Conservation (phyloP, 805 yeast genomes). For the Yarrowia bubula region DNA sequence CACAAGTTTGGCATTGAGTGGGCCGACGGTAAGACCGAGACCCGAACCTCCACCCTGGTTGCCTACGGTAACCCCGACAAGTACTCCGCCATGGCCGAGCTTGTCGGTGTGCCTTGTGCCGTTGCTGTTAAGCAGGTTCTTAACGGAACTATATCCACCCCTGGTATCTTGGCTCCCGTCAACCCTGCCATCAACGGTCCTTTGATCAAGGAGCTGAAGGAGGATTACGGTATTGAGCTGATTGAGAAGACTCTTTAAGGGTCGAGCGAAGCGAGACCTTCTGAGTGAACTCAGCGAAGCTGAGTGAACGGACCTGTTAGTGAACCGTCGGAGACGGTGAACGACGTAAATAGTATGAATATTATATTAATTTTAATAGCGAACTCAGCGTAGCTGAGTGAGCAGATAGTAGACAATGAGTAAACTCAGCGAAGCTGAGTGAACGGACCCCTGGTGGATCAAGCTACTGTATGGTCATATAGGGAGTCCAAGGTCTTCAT, state of each 20-base stretch:
- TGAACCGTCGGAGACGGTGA: not conserved
- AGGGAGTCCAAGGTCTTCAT: too few species aligned
- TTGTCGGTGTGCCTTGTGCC: conserved; percentile 98
- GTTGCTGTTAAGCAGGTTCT: conserved; percentile 87
- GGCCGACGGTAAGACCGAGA: conserved; percentile 88
- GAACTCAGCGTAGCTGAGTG: conserved; percentile 52
- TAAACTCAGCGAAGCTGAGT: not conserved
- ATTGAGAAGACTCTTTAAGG: conserved; percentile 78
- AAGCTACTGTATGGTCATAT: too few species aligned
- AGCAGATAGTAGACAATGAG: conserved; percentile 56
- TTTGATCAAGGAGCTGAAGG: conserved; percentile 86
- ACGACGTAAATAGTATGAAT: not conserved
- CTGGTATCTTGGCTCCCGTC: conserved; percentile 93
- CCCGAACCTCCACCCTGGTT: conserved; percentile 91
- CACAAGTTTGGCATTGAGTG: conserved; percentile 97
- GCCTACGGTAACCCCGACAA: conserved; percentile 88
- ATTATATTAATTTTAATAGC: too few species aligned
- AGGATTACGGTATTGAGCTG: conserved; percentile 80
- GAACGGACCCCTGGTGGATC: too few species aligned
- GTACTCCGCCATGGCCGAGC: conserved; percentile 97
- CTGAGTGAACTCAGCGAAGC: not conserved
- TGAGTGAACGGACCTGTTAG: not conserved
- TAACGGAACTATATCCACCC: conserved; percentile 70
- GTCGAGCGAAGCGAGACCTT: not conserved
- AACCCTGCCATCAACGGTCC: conserved; percentile 87